These are phyloP conservation scores for Clarireedia sp. DNA, from an alignment of 2,329 filamentous ascomycete genomes.

Conservation along the genomic window DNA sequence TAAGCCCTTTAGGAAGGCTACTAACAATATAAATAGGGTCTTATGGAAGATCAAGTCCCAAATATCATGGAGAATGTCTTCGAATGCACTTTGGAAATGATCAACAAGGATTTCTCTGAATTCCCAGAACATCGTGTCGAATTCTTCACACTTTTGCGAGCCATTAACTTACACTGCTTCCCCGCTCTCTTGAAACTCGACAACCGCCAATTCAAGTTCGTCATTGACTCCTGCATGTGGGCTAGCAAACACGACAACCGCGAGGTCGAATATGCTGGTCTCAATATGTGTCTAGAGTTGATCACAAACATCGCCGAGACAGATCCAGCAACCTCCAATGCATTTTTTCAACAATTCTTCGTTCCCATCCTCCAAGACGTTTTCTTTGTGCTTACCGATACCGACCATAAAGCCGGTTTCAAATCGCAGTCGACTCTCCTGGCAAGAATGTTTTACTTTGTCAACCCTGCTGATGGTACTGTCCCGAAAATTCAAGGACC, in stretches of 20 bases:
- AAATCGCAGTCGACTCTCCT: constrained; percentile 94
- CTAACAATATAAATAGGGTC: constrained; percentile 46
- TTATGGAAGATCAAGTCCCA: constrained; percentile 98
- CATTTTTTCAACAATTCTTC: constrained; percentile 98
- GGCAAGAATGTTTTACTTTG: constrained; percentile 92
- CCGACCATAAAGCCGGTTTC: constrained; percentile 97
- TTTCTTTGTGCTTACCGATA: constrained; percentile 95
- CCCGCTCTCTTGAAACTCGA: constrained; percentile 88
- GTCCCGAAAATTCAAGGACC: constrained; percentile 85
- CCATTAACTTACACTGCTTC: constrained; percentile 97
- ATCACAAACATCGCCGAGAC: constrained; percentile 96
- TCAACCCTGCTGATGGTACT: constrained; percentile 61
- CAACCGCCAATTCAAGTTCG: constrained; percentile 96
- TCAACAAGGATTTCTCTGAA: constrained; percentile 99
- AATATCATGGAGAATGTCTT: constrained; percentile 98
- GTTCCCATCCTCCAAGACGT: constrained; percentile 93
- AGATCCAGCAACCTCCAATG: constrained; percentile 75
- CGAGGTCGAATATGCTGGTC: constrained; percentile 89
- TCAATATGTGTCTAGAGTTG: constrained; percentile 96
- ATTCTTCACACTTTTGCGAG: constrained; percentile 93
- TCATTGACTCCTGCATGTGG: constrained; percentile 99
- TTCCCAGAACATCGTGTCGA: constrained; percentile 99
- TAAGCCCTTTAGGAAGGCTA: neutral
- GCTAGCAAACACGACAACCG: constrained; percentile 99
- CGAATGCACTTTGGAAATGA: constrained; percentile 98